Evolutionary conservation across 2,329 filamentous ascomycete genomes (phyloP), one percentile per base, ranked within the genome.

Genomic region (Penicillium sp.): DNA sequence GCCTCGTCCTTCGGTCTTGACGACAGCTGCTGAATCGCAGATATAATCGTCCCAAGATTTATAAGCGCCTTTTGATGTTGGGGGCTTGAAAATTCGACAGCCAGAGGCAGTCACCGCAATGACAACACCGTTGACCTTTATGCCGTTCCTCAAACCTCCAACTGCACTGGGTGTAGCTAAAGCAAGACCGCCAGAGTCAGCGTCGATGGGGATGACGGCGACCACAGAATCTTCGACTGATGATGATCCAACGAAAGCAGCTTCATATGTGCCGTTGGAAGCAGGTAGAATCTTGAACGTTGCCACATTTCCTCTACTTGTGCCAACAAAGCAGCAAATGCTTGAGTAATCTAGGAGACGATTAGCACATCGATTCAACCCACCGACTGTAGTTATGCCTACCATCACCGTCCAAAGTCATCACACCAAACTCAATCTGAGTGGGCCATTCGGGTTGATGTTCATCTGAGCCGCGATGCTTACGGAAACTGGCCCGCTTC

Each of bases 241-340:
- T 4, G 81, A 77, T 2, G 84, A 75, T 1, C 92, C 93, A 1
- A 81, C 87, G 41, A 86, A 79, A 48, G 86, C 80, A 11, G 82
- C 88, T 10, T 81, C 78, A 68, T 95, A 97, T 10, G 83, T 79
- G 4, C 84, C 81, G 45, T 80, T 81, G 9, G 74, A 63, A 12
- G 85, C 79, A 0, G 93, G 93, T 2, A 97, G 74, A 18, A 99
- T 77, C 72, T 95, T 96, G 73, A 97, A 92, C 0, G 92, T 97
- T 6, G 85, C 83, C 14, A 97, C 75, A 61, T 88, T 89, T 34
- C 93, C 93, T 27, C 83, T 70, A 57, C 86, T 91, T 0, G 93
- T 97, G 16, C 93, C 93, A 2, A 95, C 88, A 59, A 97, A 95
- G 58, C 93, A 87, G 50, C 86, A 83, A 49, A 99, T 95, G 63